Evolutionary conservation across 495 filamentous ascomycete species (phyloP), one percentile per base, ranked within the genome.

Genomic region (Aspergillus funiculosus): DNA sequence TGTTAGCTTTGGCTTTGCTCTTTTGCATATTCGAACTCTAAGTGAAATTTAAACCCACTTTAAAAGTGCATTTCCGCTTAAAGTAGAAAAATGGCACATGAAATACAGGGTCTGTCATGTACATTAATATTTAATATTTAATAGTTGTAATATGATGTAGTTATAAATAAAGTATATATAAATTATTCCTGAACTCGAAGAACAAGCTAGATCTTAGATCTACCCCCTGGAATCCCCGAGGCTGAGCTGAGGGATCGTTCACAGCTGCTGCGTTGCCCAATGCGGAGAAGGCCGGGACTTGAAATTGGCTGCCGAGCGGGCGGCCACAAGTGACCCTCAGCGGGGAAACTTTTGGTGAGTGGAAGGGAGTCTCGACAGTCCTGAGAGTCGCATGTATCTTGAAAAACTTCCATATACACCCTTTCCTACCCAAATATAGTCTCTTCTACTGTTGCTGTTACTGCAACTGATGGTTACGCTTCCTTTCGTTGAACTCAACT

Each of bases 251-350:
- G 38, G 14, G 38, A 26, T 3, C 10, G 28, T 30, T 11, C 28
- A 11, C 20, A 13, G 18, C 22, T n/a, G 22, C 26, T 20, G 28
- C 43, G 28, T 41, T 48, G 29, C 58, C 54, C 51, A 53, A 62
- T 61, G 58, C 64, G 64, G 66, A 68, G 64, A 50, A 59, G 64
- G 39, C 57, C 66, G 66, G 66, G 43, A 56, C 25, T 43, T 48
- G 26, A 52, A 53, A 42, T 45, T 37, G 38, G 45, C 36, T 48
- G 37, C 46, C 46, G 46, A 48, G 37, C 21, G 29, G 21, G 39
- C 38, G 28, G 20, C 44, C 40, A 34, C 40, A 51, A 19, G 27
- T 20, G n/a, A 4, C 36, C 25, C 40, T 30, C 46, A 49, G 56
- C 52, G 57, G 57, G 57, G 57, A 59, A 53, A 61, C 57, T 48